Percentiles rank a stretch among this genome's conserved stretches.
Conservation (phyloP, 805 yeast genomes). For the Candida tammaniensis region DNA sequence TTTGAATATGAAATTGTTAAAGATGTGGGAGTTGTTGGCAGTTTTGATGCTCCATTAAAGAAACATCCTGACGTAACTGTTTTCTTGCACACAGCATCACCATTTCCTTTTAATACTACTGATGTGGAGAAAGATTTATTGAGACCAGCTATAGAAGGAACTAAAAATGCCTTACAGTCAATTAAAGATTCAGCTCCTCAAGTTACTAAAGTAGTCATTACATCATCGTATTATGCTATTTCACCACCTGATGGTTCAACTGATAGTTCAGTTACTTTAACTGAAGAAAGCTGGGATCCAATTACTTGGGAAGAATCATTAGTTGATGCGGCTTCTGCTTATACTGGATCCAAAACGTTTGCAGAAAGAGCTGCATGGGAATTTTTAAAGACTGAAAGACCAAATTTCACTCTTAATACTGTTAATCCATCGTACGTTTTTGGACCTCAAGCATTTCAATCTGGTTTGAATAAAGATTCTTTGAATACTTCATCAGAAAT, state of each 20-base stretch:
- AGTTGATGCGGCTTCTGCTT: slow-evolving; percentile 40
- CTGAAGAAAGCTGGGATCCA: slow-evolving; percentile 45
- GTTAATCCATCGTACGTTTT: slow-evolving; percentile 57
- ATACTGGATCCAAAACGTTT: slow-evolving; percentile 58
- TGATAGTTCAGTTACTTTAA: slow-evolving; percentile 11
- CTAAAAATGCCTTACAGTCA: slow-evolving; percentile 50
- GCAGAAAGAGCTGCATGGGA: slow-evolving; percentile 66
- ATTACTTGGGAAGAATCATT: slow-evolving; percentile 49
- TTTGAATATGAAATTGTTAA: slow-evolving; percentile 45
- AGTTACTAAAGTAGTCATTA: slow-evolving; percentile 42
- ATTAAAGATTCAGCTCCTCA: slow-evolving; percentile 41
- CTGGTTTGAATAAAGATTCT: slow-evolving; percentile 24
- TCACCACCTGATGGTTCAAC: slow-evolving; percentile 12
- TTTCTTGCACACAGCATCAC: slow-evolving; percentile 63
- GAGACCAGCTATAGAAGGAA: slow-evolving; percentile 56
- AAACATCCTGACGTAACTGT: slow-evolving; percentile 49
- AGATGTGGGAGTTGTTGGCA: slow-evolving; percentile 45
- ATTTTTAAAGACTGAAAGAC: slow-evolving; percentile 26
- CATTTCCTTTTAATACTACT: slow-evolving; percentile 45
- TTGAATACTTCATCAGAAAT: slow-evolving; percentile 30
- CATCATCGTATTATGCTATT: slow-evolving; percentile 54
- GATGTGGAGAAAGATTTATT: slow-evolving; percentile 50
- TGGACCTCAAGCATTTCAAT: slow-evolving; percentile 52
- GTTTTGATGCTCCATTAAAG: slow-evolving; percentile 45
- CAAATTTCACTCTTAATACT: slow-evolving; percentile 42